Evolutionary conservation across 768 basidiomycete species (phyloP).

Genomic region (Daedaleopsis nitida): DNA sequence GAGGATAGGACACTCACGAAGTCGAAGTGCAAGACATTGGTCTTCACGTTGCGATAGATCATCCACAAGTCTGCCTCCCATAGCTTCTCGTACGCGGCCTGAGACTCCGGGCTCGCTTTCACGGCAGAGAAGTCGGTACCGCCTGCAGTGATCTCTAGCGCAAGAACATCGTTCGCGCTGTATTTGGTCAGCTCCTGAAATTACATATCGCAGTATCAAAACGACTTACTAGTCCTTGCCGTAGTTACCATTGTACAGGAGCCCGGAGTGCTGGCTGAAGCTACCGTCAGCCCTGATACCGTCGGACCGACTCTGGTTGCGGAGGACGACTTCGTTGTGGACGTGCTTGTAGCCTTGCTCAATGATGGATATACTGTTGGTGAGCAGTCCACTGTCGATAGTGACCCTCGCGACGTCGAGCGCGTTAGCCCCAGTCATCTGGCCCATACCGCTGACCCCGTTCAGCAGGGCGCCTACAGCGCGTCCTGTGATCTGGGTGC

Average conservation of each 20-base stretch:
- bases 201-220: too few species aligned
- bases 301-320: constrained; percentile 51
- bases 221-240: constrained; percentile 49
- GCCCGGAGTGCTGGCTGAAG: constrained; percentile 56
- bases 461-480: constrained; percentile 50
- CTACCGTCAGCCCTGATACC: constrained; percentile 54
- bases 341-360: constrained; percentile 38
- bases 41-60: constrained; percentile 61
- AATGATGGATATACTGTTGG: constrained; percentile 25
- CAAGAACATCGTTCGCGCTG: constrained; percentile 60
- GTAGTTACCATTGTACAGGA: constrained; percentile 59
- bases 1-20: constrained; percentile 47
- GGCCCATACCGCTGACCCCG: constrained; percentile 45
- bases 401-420: constrained; percentile 67
- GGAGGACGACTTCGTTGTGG: constrained; percentile 54
- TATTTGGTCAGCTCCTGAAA: too few species aligned
- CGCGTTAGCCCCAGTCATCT: constrained; percentile 64
- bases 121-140: constrained; percentile 59
- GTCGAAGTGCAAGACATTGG: constrained; percentile 68
- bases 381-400: constrained; percentile 48
- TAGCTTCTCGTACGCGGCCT: constrained; percentile 53
- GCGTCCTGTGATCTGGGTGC: constrained; percentile 51
- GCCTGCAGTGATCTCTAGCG: constrained; percentile 59
- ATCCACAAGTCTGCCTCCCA: constrained; percentile 69
- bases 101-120: constrained; percentile 29